A percentile compares a stretch with the other conserved stretches of the same genome.
Conservation (phyloP, 345 rosid species). For the Euclidium syriacum region DNA sequence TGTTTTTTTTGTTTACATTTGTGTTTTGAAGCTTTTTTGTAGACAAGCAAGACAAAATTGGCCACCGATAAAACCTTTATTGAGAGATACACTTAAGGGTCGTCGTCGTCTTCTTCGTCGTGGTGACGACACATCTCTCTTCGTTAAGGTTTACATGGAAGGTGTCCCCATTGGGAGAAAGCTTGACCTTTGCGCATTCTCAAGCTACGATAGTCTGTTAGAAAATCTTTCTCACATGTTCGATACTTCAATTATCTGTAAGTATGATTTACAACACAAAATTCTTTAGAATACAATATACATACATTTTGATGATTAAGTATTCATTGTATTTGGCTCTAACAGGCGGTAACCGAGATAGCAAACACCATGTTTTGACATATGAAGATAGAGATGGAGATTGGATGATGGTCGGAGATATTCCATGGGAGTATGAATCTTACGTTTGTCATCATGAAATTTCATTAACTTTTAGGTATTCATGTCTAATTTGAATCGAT, state of each 20-base stretch:
- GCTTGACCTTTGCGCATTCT: slow-evolving; percentile 46
- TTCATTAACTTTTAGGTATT: neutral
- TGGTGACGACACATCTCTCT: slow-evolving; percentile 23
- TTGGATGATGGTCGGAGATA: slow-evolving; percentile 42
- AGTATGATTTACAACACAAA: neutral
- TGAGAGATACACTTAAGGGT: slow-evolving; percentile 25
- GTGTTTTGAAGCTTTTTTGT: neutral
- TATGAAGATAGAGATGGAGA: slow-evolving; percentile 36
- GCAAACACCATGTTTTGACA: slow-evolving; percentile 32
- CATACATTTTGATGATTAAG: neutral
- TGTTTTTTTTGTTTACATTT: neutral
- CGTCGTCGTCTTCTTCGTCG: slow-evolving; percentile 13
- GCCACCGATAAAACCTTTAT: slow-evolving; percentile 27
- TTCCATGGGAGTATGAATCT: slow-evolving; percentile 47
- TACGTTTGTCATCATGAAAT: neutral
- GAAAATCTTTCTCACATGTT: slow-evolving; percentile 36
- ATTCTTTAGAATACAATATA: neutral
- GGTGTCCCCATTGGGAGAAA: slow-evolving; percentile 67
- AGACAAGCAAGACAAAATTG: slow-evolving; percentile 26
- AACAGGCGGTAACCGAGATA: slow-evolving; percentile 19
- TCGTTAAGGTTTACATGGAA: slow-evolving; percentile 66
- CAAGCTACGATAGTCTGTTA: slow-evolving; percentile 34
- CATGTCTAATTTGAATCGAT: neutral
- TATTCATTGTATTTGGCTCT: neutral
- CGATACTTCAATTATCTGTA: slow-evolving; percentile 34